These are phyloP conservation scores for Boletus tylopilopsis DNA, from an alignment of 768 basidiomycete species.

Conservation along the genomic window DNA sequence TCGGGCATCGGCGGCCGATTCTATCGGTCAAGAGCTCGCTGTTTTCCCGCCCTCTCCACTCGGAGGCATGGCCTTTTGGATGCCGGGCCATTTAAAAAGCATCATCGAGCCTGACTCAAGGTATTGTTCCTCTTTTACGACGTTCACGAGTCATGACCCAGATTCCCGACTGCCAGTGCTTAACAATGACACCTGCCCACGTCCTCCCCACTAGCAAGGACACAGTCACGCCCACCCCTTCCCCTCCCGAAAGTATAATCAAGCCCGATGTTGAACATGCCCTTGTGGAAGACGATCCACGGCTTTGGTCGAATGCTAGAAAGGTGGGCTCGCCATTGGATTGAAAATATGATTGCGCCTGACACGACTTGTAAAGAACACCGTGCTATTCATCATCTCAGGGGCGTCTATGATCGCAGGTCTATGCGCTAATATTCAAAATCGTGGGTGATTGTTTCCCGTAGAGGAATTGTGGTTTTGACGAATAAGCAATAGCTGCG, in stretches of 20 bases:
- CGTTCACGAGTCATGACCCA: slow-evolving; percentile 4
- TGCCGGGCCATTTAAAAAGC: not conserved
- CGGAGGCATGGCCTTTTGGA: not conserved
- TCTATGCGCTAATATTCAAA: slow-evolving; percentile 26
- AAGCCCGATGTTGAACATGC: slow-evolving; percentile 37
- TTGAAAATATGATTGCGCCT: too few species aligned
- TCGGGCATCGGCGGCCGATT: too few species aligned
- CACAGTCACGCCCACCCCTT: not conserved
- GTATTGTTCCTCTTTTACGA: not conserved
- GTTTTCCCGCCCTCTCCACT: too few species aligned
- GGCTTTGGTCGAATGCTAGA: slow-evolving; percentile 51
- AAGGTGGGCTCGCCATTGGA: slow-evolving; percentile 40
- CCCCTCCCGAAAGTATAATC: not conserved
- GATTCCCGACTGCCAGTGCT: not conserved
- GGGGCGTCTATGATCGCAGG: slow-evolving; percentile 31
- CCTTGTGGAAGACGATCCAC: slow-evolving; percentile 57
- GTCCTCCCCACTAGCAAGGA: not conserved
- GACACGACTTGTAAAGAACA: slow-evolving; percentile 19
- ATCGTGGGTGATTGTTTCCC: slow-evolving; percentile 17
- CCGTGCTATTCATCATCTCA: slow-evolving; percentile 21
- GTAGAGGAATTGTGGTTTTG: not conserved
- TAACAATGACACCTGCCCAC: not conserved
- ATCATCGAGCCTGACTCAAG: not conserved
- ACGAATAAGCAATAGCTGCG: slow-evolving; percentile 44
- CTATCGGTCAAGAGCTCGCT: too few species aligned